phyloP scores from a whole-genome alignment of 1,139 yeast genomes.

The Debaryomyces sp. region DNA sequence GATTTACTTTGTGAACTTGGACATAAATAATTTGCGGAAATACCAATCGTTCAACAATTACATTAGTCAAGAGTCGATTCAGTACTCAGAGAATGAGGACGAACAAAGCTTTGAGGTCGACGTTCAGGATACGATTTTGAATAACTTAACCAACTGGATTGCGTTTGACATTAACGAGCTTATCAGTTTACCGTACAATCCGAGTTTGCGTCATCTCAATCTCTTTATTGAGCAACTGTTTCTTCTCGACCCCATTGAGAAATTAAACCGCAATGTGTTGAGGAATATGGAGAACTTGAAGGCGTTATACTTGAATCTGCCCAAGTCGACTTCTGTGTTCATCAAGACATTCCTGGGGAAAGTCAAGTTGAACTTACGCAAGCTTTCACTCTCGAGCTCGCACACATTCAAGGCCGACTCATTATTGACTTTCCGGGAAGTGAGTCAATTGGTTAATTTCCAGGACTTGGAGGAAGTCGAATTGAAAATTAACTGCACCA shows the following conservation, averaged over 20 bases:
- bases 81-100: slow-evolving; percentile 21
- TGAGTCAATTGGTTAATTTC: slow-evolving; percentile 20
- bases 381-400: slow-evolving; percentile 22
- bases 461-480: slow-evolving; percentile 22
- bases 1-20: slow-evolving; percentile 23
- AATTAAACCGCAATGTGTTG: slow-evolving; percentile 8
- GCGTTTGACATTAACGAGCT: slow-evolving; percentile 24
- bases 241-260: slow-evolving; percentile 1
- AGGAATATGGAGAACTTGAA: slow-evolving; percentile 13
- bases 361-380: slow-evolving; percentile 10
- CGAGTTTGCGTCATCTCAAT: slow-evolving; percentile 22
- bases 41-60: slow-evolving; percentile 22
- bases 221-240: slow-evolving; percentile 17
- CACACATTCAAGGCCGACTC: slow-evolving; percentile 22
- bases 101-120: slow-evolving; percentile 10
- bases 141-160: slow-evolving; percentile 26
- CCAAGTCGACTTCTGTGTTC: slow-evolving; percentile 21
- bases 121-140: slow-evolving; percentile 16
- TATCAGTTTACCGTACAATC: slow-evolving; percentile 21
- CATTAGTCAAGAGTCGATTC: slow-evolving; percentile 15
- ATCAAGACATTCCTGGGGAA: slow-evolving; percentile 12
- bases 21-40: slow-evolving; percentile 23
- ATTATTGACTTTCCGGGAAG: slow-evolving; percentile 15
- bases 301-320: slow-evolving; percentile 24
- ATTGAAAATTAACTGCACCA: slow-evolving; percentile 26